These are phyloP conservation scores for Aspergillus piperis DNA, from an alignment of 2,329 filamentous ascomycete genomes.

Conservation along the genomic window DNA sequence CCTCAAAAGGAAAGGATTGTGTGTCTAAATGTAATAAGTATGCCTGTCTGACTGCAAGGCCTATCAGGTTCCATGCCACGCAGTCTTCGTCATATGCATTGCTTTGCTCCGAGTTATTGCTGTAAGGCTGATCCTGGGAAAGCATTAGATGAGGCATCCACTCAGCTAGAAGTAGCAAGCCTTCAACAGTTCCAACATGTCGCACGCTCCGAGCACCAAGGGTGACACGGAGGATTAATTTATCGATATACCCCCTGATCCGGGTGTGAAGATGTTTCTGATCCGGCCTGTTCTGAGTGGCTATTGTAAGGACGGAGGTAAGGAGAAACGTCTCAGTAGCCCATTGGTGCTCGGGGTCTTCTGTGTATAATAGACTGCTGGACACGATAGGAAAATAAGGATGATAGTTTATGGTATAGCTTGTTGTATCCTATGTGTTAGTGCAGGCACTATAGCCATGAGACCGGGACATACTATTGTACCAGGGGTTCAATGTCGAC, in stretches of 20 bases:
- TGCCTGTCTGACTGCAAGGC: conserved; percentile 24
- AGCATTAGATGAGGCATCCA: conserved; percentile 23
- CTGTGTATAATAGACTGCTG: not conserved
- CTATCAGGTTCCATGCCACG: conserved; percentile 27
- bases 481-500: not conserved
- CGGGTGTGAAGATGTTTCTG: not conserved
- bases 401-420: conserved; percentile 5
- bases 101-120: not conserved
- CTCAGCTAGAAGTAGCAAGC: conserved; percentile 24
- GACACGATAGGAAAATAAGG: conserved; percentile 15
- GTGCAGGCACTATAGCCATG: not conserved
- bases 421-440: not conserved
- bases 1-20: conserved; percentile 16
- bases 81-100: conserved; percentile 18
- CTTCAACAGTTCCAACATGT: conserved; percentile 19
- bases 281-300: conserved; percentile 12
- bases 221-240: conserved; percentile 15
- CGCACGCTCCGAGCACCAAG: conserved; percentile 18
- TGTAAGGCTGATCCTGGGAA: not conserved
- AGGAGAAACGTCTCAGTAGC: conserved; percentile 16
- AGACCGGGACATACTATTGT: not conserved
- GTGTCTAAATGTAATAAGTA: conserved; percentile 26
- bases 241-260: conserved; percentile 9
- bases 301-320: conserved; percentile 16
- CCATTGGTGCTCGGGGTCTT: not conserved